Conservation (phyloP, 805 yeast genomes). For the Kodamaea hsintzibuensis region DNA sequence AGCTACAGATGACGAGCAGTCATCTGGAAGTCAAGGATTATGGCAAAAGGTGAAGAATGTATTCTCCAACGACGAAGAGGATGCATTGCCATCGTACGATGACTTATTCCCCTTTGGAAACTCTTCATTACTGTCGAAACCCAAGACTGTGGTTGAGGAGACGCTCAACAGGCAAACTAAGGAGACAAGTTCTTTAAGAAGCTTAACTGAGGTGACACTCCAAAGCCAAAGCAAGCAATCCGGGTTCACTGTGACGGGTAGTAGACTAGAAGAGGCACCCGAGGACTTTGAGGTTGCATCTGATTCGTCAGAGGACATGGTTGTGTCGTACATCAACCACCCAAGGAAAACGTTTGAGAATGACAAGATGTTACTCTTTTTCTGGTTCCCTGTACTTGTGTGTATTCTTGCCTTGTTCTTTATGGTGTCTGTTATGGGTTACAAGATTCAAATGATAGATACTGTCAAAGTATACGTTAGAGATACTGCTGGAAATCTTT, state of each 20-base stretch:
- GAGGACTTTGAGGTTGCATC: conserved; percentile 37
- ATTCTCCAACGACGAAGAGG: conserved; percentile 34
- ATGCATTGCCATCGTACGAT: conserved; percentile 65
- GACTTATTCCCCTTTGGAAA: conserved; percentile 66
- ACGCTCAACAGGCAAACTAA: conserved; percentile 25
- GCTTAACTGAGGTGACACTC: conserved; percentile 1
- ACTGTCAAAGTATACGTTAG: conserved; percentile 34
- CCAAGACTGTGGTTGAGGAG: conserved; percentile 36
- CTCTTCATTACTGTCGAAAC: conserved; percentile 22
- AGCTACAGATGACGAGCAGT: conserved; percentile 4
- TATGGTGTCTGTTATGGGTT: conserved; percentile 42
- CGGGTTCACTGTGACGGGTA: conserved; percentile 6
- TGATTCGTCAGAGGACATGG: conserved; percentile 47
- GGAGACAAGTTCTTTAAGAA: not conserved
- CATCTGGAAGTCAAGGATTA: conserved; percentile 21
- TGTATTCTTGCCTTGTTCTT: conserved; percentile 53
- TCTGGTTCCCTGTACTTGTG: conserved; percentile 84
- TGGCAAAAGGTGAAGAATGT: conserved; percentile 48
- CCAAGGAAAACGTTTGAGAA: conserved; percentile 55
- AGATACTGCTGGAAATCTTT: conserved; percentile 39
- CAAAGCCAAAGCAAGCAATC: not conserved
- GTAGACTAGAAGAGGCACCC: conserved; percentile 14
- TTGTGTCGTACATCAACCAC: conserved; percentile 41
- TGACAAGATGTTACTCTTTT: conserved; percentile 82
- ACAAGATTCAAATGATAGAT: conserved; percentile 38